Evolutionary conservation across 2,329 filamentous ascomycete genomes (phyloP).

Genomic region (Pseudogymnoascus sp.): DNA sequence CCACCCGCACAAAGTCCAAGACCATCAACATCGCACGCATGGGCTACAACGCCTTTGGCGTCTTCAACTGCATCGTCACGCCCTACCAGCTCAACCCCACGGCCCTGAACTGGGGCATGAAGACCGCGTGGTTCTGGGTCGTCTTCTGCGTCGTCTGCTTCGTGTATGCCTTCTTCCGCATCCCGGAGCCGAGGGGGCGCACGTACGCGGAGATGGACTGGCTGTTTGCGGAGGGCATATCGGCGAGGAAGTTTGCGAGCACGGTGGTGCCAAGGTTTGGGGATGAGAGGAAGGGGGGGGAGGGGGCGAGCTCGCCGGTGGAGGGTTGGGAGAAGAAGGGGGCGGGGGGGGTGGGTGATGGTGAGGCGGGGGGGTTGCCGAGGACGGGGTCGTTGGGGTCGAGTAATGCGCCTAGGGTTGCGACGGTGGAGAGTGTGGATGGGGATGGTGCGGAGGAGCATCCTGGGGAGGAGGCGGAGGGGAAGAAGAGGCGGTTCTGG

Average conservation of each 20-base stretch:
- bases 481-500: not conserved
- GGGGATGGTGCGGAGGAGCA: not conserved
- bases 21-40: slow-evolving; percentile 27
- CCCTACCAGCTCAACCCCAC: slow-evolving; percentile 33
- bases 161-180: slow-evolving; percentile 69
- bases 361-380: not conserved
- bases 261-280: slow-evolving; percentile 1
- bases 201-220: slow-evolving; percentile 80
- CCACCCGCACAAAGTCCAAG: slow-evolving; percentile 11
- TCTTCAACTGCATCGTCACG: slow-evolving; percentile 22
- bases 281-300: not conserved
- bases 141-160: slow-evolving; percentile 72
- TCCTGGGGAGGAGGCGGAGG: not conserved
- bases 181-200: slow-evolving; percentile 68
- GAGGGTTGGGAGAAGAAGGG: not conserved
- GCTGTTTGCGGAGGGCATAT: slow-evolving; percentile 64
- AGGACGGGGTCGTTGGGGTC: not conserved
- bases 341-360: not conserved
- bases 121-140: slow-evolving; percentile 31
- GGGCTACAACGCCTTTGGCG: slow-evolving; percentile 23
- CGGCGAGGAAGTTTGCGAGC: slow-evolving; percentile 62
- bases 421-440: not conserved
- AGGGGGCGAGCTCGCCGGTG: not conserved
- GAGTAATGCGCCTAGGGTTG: not conserved
- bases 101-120: slow-evolving; percentile 31